Evolutionary conservation across 768 basidiomycete species (phyloP).

Genomic region (Russula olivacea): DNA sequence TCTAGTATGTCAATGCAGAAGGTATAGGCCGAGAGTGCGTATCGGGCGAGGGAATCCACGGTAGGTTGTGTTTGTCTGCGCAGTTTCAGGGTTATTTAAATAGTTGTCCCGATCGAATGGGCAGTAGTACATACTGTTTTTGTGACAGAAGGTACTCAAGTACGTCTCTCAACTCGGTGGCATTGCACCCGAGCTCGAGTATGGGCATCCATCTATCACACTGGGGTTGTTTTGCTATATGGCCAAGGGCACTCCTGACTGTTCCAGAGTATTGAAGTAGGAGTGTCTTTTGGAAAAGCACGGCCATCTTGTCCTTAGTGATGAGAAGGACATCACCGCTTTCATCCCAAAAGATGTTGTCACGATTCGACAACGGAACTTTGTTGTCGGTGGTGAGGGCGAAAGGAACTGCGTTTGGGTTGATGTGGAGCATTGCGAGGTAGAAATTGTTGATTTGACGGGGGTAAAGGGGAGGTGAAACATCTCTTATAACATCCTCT

Average conservation of each 20-base stretch:
- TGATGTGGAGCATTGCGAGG: slow-evolving; percentile 10
- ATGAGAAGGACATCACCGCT: slow-evolving; percentile 19
- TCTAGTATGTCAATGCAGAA: slow-evolving; percentile 9
- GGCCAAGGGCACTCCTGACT: slow-evolving; percentile 11
- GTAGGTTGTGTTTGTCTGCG: slow-evolving; percentile 4
- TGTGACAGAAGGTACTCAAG: slow-evolving; percentile 16
- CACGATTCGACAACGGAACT: slow-evolving; percentile 13
- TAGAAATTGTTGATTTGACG: not conserved
- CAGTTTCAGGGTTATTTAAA: not conserved
- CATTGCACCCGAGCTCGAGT: slow-evolving; percentile 16
- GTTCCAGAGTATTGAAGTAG: slow-evolving; percentile 19
- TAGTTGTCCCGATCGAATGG: not conserved
- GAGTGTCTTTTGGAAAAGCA: slow-evolving; percentile 8
- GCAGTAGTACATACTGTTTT: slow-evolving; percentile 9
- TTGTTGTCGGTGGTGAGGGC: slow-evolving; percentile 11
- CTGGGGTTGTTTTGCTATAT: slow-evolving; percentile 9
- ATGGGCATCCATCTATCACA: slow-evolving; percentile 17
- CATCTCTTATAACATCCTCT: slow-evolving; percentile 9
- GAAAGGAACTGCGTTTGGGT: slow-evolving; percentile 18
- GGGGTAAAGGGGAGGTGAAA: not conserved
- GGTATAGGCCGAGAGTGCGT: slow-evolving; percentile 12
- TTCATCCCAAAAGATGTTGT: slow-evolving; percentile 16
- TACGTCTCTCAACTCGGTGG: slow-evolving; percentile 15
- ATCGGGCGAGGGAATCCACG: slow-evolving; percentile 15
- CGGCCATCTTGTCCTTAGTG: slow-evolving; percentile 13